Conservation (phyloP, 2,329 filamentous ascomycete genomes). For the Fusarium oligoseptatum region DNA sequence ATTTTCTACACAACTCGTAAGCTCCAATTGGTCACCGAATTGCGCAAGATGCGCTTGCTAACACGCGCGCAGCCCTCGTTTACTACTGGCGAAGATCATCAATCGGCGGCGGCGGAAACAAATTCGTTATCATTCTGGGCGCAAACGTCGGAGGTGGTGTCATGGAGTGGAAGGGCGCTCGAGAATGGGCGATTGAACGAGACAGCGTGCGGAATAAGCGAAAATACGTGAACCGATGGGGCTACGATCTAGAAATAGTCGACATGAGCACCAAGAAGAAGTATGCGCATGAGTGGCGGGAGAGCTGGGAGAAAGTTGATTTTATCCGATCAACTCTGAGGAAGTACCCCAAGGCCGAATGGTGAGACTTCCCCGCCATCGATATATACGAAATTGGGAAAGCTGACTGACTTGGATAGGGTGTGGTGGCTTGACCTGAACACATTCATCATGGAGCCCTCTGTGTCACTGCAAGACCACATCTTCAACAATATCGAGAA, state of each 20-base stretch:
- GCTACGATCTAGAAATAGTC: constrained; percentile 94
- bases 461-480: constrained; percentile 88
- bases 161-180: constrained; percentile 98
- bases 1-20: constrained; percentile 80
- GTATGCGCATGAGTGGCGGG: constrained; percentile 98
- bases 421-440: constrained; percentile 99
- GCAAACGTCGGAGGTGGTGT: constrained; percentile 97
- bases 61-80: constrained; percentile 50
- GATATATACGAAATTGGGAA: background rate
- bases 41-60: background rate
- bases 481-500: constrained; percentile 84
- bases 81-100: constrained; percentile 79
- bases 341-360: constrained; percentile 96
- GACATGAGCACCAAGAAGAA: constrained; percentile 99
- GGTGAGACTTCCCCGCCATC: constrained; percentile 68
- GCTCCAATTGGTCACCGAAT: constrained; percentile 52
- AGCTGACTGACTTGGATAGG: constrained; percentile 68
- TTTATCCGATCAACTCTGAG: constrained; percentile 88
- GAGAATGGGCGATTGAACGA: constrained; percentile 98
- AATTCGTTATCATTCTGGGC: constrained; percentile 92
- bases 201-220: constrained; percentile 97
- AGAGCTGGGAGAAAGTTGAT: constrained; percentile 99
- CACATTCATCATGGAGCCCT: constrained; percentile 97
- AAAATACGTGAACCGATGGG: constrained; percentile 88
- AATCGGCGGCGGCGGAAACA: constrained; percentile 85